phyloP scores from a whole-genome alignment of 2,329 filamentous ascomycete genomes.

The Incumbomyces lentus region DNA sequence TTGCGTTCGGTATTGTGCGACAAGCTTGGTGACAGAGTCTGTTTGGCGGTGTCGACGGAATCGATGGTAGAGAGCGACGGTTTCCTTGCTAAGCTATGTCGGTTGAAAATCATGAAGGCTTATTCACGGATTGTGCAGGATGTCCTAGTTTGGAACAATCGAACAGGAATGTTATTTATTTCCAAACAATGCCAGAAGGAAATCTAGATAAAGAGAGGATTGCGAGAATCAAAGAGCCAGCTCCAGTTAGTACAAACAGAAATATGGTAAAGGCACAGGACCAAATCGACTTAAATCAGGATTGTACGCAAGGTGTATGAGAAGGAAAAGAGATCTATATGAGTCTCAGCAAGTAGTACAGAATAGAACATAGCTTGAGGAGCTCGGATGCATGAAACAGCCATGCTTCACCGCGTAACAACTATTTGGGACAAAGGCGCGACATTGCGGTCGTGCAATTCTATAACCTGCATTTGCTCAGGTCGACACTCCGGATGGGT shows the following conservation, averaged over 20 bases:
- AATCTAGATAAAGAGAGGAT: not conserved
- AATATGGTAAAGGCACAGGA: not conserved
- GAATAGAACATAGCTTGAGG: too few relatives aligned
- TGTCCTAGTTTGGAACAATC: not conserved
- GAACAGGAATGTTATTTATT: not conserved
- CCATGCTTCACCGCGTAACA: not conserved
- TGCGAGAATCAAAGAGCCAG: not conserved
- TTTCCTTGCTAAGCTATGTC: slow-evolving; percentile 7
- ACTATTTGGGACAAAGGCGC: too few relatives aligned
- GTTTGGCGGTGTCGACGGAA: slow-evolving; percentile 8
- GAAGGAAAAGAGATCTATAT: not conserved
- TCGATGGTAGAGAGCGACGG: slow-evolving; percentile 12
- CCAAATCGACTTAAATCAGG: not conserved
- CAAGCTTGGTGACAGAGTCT: not conserved
- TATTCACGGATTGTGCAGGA: not conserved
- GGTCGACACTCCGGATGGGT: not conserved
- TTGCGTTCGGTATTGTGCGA: slow-evolving; percentile 1
- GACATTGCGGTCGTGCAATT: too few relatives aligned
- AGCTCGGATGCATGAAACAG: too few relatives aligned
- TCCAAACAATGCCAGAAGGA: too few relatives aligned
- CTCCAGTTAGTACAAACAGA: not conserved
- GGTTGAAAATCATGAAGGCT: slow-evolving; percentile 3
- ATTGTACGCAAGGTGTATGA: not conserved
- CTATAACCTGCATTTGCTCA: not conserved
- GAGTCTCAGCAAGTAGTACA: too few relatives aligned